Conservation (phyloP, 208 protist genomes). For the Trypanosoma rangeli region DNA sequence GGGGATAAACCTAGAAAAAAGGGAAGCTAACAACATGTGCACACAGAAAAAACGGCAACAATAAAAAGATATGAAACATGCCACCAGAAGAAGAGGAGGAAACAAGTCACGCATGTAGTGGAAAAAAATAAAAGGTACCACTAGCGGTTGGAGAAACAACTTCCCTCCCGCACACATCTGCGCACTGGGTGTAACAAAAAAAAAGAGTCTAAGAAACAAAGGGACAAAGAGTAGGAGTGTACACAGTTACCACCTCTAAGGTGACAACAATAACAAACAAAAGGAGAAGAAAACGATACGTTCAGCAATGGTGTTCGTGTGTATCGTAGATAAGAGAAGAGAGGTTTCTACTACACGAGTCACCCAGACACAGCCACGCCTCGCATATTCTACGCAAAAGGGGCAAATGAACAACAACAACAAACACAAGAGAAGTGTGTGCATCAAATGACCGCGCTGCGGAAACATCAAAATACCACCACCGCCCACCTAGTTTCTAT, state of each 20-base stretch:
- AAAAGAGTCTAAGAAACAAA: not conserved
- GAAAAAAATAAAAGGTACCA: not conserved
- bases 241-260: too few relatives aligned
- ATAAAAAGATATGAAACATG: not conserved
- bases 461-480: not conserved
- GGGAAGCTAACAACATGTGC: not conserved
- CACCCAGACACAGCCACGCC: not conserved
- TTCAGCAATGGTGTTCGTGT: not conserved
- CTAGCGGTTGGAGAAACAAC: not conserved
- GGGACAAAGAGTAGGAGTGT: not conserved
- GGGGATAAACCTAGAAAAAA: not conserved
- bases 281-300: too few relatives aligned
- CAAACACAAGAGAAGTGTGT: not conserved
- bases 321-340: not conserved
- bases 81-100: not conserved
- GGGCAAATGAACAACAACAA: not conserved
- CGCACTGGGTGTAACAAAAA: not conserved
- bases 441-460: not conserved
- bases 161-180: not conserved
- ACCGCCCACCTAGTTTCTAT: not conserved
- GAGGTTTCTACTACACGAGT: not conserved
- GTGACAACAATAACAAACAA: too few relatives aligned
- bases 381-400: not conserved
- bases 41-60: conserved; percentile 20
- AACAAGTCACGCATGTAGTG: not conserved